Evolutionary conservation across 1,139 yeast species (phyloP).

Genomic region (Debaryomyces subglobosus): DNA sequence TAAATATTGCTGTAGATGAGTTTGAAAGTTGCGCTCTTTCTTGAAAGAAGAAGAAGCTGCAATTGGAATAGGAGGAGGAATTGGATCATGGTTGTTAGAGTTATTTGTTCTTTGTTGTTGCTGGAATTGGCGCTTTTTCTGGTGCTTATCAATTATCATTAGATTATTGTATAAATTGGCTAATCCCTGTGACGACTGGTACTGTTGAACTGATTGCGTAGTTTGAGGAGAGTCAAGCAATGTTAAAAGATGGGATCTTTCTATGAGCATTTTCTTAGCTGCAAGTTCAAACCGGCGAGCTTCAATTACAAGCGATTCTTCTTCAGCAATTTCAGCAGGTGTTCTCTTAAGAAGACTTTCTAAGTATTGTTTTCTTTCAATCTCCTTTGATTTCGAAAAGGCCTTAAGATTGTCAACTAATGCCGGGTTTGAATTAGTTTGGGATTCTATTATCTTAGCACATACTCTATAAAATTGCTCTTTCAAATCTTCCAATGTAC

Average conservation of each 20-base stretch:
- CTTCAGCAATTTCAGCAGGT: constrained; percentile 98
- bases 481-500: constrained; percentile 76
- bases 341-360: constrained; percentile 77
- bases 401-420: constrained; percentile 53
- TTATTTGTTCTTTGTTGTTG: constrained; percentile 48
- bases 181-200: constrained; percentile 85
- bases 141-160: constrained; percentile 73
- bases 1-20: constrained; percentile 50
- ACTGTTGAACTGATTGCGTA: constrained; percentile 74
- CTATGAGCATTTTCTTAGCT: constrained; percentile 85
- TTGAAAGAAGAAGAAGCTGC: constrained; percentile 56
- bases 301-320: constrained; percentile 89
- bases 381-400: constrained; percentile 69
- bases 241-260: constrained; percentile 77
- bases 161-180: constrained; percentile 82
- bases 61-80: constrained; percentile 61
- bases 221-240: constrained; percentile 88
- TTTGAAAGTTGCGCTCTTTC: constrained; percentile 56
- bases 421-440: constrained; percentile 49
- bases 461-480: constrained; percentile 68
- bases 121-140: constrained; percentile 43
- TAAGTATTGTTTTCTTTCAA: constrained; percentile 78
- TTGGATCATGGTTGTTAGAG: constrained; percentile 41
- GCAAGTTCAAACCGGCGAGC: constrained; percentile 92
- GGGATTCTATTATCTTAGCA: constrained; percentile 45